Evolutionary conservation across 139 green algal species (phyloP).

Genomic region (Edaphochlamys debaryana): DNA sequence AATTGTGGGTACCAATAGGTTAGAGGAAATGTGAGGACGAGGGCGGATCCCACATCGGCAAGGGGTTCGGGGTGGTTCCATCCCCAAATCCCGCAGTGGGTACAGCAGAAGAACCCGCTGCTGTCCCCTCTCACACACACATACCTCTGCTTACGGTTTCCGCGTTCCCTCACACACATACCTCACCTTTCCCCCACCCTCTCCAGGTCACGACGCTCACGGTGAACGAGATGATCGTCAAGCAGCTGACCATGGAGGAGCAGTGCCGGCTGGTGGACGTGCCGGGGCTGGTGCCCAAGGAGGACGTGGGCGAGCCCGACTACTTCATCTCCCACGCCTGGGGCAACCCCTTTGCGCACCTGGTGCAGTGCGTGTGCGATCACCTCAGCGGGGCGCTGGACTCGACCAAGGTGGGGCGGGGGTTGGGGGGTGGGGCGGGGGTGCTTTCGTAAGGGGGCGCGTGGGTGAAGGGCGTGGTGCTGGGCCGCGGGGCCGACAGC

Average conservation of each 20-base stretch:
- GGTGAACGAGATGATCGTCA: slow-evolving; percentile 37
- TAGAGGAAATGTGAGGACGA: too few relatives aligned
- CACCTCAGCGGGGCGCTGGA: slow-evolving; percentile 33
- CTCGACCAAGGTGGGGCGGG: slow-evolving; percentile 8
- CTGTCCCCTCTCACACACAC: too few relatives aligned
- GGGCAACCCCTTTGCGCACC: slow-evolving; percentile 32
- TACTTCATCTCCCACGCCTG: slow-evolving; percentile 43
- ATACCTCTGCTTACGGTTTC: too few relatives aligned
- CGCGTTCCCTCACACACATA: too few relatives aligned
- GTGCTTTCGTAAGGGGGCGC: background rate
- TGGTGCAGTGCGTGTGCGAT: slow-evolving; percentile 40
- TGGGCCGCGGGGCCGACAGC: too few relatives aligned
- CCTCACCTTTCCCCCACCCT: too few relatives aligned
- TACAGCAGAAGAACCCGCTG: too few relatives aligned
- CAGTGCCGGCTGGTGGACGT: slow-evolving; percentile 39
- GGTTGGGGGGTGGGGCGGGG: too few relatives aligned
- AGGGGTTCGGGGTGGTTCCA: too few relatives aligned
- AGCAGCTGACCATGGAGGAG: slow-evolving; percentile 29
- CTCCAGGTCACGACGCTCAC: slow-evolving; percentile 11
- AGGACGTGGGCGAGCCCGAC: slow-evolving; percentile 39
- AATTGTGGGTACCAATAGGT: too few relatives aligned
- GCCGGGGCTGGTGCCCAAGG: slow-evolving; percentile 28
- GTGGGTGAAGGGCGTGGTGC: background rate
- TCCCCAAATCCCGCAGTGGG: too few relatives aligned
- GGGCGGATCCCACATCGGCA: too few relatives aligned